phyloP scores from a whole-genome alignment of 495 filamentous ascomycete genomes.

The Astrothelium subdiscretum region DNA sequence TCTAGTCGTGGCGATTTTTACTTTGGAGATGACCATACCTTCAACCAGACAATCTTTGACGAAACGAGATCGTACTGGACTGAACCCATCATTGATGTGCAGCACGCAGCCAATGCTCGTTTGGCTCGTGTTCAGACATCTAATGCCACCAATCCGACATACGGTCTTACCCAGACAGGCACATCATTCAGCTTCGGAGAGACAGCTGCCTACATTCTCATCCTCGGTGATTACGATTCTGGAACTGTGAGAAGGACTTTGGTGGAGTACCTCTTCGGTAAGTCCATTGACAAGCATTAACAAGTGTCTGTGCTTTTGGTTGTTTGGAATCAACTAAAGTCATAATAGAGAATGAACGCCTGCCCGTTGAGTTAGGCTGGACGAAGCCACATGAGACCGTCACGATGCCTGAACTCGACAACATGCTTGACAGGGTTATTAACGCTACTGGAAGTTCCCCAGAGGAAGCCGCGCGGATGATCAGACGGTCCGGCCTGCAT shows the following conservation, averaged over 20 bases:
- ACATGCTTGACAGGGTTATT: neutral
- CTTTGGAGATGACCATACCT: slow-evolving; percentile 16
- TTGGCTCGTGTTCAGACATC: slow-evolving; percentile 35
- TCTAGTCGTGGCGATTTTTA: slow-evolving; percentile 4
- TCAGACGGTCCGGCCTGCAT: neutral
- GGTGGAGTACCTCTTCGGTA: slow-evolving; percentile 35
- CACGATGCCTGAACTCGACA: neutral
- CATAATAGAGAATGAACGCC: slow-evolving; percentile 30
- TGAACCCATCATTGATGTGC: slow-evolving; percentile 17
- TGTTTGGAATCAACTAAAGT: slow-evolving; percentile 6
- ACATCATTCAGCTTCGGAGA: slow-evolving; percentile 35
- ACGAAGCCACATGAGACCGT: neutral
- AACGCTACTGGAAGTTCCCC: neutral
- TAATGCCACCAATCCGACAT: slow-evolving; percentile 38
- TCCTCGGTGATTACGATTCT: slow-evolving; percentile 31
- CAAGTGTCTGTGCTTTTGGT: neutral
- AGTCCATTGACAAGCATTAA: neutral
- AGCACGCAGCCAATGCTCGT: slow-evolving; percentile 29
- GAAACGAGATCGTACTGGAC: slow-evolving; percentile 14
- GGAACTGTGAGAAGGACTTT: slow-evolving; percentile 27
- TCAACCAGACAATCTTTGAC: slow-evolving; percentile 13
- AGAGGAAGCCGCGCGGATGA: neutral
- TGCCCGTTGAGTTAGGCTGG: slow-evolving; percentile 39
- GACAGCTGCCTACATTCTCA: slow-evolving; percentile 33
- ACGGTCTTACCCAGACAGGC: slow-evolving; percentile 29